phyloP scores from a whole-genome alignment of 306 rosid genomes.

The Begonia loranthoides region DNA sequence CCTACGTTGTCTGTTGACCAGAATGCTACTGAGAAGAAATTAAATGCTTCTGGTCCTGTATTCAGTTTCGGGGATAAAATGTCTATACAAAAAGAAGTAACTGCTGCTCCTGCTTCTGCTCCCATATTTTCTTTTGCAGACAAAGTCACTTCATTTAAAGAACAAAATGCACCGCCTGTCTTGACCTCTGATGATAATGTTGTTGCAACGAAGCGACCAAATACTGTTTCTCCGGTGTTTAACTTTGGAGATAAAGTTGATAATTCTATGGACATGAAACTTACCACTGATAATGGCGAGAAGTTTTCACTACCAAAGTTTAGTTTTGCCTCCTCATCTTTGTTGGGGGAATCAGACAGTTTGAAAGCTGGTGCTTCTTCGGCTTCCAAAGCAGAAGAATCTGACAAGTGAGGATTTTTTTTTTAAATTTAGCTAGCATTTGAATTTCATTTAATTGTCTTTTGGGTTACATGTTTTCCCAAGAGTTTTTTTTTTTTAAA shows the following conservation, averaged over 20 bases:
- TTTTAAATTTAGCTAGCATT: background rate
- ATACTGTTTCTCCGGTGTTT: conserved; percentile 5
- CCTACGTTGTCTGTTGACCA: conserved; percentile 16
- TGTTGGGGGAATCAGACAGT: conserved; percentile 18
- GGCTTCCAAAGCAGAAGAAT: conserved; percentile 26
- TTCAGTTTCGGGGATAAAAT: conserved; percentile 27
- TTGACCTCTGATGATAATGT: conserved; percentile 16
- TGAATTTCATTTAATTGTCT: background rate
- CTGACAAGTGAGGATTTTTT: conserved; percentile 37
- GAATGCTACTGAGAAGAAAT: conserved; percentile 20
- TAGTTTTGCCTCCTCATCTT: conserved; percentile 20
- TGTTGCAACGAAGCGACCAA: conserved; percentile 16
- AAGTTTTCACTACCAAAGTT: conserved; percentile 19
- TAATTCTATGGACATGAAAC: background rate
- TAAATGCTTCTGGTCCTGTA: conserved; percentile 16
- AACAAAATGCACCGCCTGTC: conserved; percentile 16
- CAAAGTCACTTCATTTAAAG: conserved; percentile 21
- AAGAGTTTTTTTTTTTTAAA: too few relatives aligned
- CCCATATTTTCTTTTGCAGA: conserved; percentile 15
- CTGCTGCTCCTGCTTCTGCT: conserved; percentile 17
- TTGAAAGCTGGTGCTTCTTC: conserved; percentile 21
- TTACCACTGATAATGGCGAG: conserved; percentile 13
- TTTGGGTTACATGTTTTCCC: background rate
- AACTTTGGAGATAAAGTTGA: conserved; percentile 10
- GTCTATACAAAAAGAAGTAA: conserved; percentile 20